Base-by-base conservation (phyloP, 345 rosid species). In the Dovyalis caffra region DNA sequence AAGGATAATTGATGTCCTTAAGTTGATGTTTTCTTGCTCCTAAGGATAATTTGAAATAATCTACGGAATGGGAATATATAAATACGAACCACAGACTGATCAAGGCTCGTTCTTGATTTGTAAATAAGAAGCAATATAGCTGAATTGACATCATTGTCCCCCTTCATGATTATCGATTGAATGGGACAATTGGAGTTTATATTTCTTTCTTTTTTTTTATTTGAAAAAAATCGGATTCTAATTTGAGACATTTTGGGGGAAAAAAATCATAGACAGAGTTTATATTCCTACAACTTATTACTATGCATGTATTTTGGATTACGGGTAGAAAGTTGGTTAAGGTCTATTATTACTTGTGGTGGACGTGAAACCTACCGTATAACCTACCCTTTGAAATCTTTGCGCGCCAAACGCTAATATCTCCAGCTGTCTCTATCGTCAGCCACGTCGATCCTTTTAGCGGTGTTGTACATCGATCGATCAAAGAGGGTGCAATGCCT, bases 331-430 rank as follows among this genome's bases (percentile, higher is more conserved):
- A 38, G 6, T 49, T 20, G 15, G 57, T 28, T 4, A 16, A 63
- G 74, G 40, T 69, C 68, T 32, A 45, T 10, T 29, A 71, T 25
- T 56, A 38, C 57, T 47, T 58, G 63, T 6, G 72, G 45, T 72
- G 84, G 73, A 18, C 67, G 29, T 40, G 23, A 72, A 53, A n/a
- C 81, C 64, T 40, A 31, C 40, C 5, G 8, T 2, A 45, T 26
- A 66, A 73, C 65, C 62, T 32, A 45, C 25, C 71, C 21, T 84
- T 82, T 49, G 51, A 82, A 73, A 8, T 28, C 2, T 80, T 78
- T 31, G 74, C 29, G 76, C 86, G 84, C 80, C 81, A 80, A 70
- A 58, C 45, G 14, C 66, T 21, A 2, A n/a, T 73, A n/a, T 23
- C 3, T 20, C 51, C 21, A 15, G 58, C 34, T 56, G 61, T 58